Evolutionary conservation across 148 eudicot species (phyloP).

Genomic region (Fagopyrum homotropicum): DNA sequence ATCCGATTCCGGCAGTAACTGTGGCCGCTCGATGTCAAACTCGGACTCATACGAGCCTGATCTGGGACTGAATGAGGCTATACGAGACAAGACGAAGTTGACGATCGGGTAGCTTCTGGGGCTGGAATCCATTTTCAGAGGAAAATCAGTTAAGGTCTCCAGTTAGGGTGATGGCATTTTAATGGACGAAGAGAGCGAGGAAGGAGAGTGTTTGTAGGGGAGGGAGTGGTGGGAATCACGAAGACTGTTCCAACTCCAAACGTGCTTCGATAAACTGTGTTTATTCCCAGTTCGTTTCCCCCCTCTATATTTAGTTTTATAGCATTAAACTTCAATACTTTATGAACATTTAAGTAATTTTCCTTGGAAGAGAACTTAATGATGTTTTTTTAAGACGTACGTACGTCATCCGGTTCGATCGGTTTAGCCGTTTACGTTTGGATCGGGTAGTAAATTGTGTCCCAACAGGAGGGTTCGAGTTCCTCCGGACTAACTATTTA

Average conservation of each 20-base stretch:
- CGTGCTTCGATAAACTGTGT: not conserved
- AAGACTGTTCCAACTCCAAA: slow-evolving; percentile 3
- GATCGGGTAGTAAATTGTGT: no score
- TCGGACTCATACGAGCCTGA: slow-evolving; percentile 14
- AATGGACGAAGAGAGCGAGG: slow-evolving; percentile 4
- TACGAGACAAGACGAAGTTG: slow-evolving; percentile 61
- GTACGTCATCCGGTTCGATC: no score
- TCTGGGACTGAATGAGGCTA: slow-evolving; percentile 36
- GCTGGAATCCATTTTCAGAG: slow-evolving; percentile 54
- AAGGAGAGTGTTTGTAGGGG: slow-evolving; percentile 6
- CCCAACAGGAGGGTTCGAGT: no score
- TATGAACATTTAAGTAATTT: no score
- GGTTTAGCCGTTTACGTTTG: no score
- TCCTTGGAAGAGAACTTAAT: no score
- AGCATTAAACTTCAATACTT: no score
- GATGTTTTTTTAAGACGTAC: no score
- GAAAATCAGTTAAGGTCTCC: not conserved
- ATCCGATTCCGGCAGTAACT: not conserved
- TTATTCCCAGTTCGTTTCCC: no score
- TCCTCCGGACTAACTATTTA: no score
- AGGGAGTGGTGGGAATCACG: slow-evolving; percentile 4
- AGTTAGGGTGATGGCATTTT: not conserved
- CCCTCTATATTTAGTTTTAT: no score
- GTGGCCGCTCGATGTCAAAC: slow-evolving; percentile 68
- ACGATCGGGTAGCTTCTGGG: slow-evolving; percentile 66